These are phyloP conservation scores for Pseudocercospora vitis DNA, from an alignment of 2,329 filamentous ascomycete species.

Conservation along the genomic window DNA sequence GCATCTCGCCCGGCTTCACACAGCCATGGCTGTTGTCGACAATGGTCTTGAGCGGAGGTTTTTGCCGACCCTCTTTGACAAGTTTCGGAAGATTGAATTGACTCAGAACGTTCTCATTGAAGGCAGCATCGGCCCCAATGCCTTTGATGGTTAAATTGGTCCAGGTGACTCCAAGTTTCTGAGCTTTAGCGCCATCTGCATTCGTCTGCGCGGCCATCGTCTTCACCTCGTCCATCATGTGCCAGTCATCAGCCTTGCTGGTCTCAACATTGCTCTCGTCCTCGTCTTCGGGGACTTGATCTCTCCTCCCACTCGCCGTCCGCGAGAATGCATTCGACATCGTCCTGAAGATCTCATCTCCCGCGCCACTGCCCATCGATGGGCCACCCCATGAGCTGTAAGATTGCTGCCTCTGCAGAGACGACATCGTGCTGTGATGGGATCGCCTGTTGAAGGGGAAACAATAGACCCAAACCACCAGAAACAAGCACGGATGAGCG, in stretches of 20 bases:
- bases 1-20: constrained; percentile 60
- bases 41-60: constrained; percentile 62
- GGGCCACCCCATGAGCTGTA: constrained; percentile 16
- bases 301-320: constrained; percentile 17
- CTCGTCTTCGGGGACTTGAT: constrained; percentile 3
- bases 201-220: constrained; percentile 46
- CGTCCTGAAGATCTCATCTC: constrained; percentile 26
- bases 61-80: constrained; percentile 45
- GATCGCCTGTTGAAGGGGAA: constrained; percentile 10
- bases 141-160: constrained; percentile 64
- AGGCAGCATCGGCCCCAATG: constrained; percentile 59
- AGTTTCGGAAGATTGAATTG: constrained; percentile 52
- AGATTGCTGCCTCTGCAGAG: constrained; percentile 4
- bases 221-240: constrained; percentile 51
- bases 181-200: constrained; percentile 49
- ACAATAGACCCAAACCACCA: constrained; percentile 7
- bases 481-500: constrained; percentile 2
- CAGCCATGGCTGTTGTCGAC: constrained; percentile 62
- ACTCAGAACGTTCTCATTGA: constrained; percentile 61
- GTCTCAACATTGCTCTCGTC: constrained; percentile 25
- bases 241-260: constrained; percentile 48
- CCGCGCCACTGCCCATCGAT: constrained; percentile 21
- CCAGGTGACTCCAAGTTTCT: constrained; percentile 65
- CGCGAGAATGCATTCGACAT: constrained; percentile 21
- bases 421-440: constrained; percentile 8